Base-by-base conservation (phyloP, 1,139 yeast genomes). In the Geotrichum carabidarum region DNA sequence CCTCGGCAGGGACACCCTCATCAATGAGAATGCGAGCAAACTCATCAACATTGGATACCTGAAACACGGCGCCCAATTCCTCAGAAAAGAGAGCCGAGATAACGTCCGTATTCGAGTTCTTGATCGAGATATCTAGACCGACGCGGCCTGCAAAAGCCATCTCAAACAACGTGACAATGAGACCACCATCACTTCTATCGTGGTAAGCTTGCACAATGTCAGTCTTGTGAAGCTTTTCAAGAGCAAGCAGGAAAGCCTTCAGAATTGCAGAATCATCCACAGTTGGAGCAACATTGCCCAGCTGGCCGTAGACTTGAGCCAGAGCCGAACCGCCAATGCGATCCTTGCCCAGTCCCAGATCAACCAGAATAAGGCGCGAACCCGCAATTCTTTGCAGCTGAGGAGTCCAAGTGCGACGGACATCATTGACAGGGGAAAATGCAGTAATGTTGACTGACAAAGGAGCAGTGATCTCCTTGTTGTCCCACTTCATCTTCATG, bases 141-240 rank as follows among this genome's bases (percentile, higher is more conserved):
- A 82, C 80, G 74, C 98, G 85, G 35, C 94, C 91, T 49, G 99
- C 96, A 74, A 94, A 94, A 1, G 96, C 95, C 99, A 94, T 93
- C 74, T 94, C 99, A 44, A 86, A 74, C 49, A 87, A 75, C 8
- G 99, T 84, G 50, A 87, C 83, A 58, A 91, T 74, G 65, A 91
- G 77, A 67, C 99, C 99, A 78, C 99, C 99, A 71, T 94, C 99
- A 22, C 96, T 88, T 68, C 94, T 80, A 72, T 94, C 99, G 68
- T 94, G 99, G 74, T 94, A 94, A 8, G 98, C 89, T 65, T 84
- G 77, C 17, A 94, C 94, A 50, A 79, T 58, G 31, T 63, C 68
- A 47, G 75, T 68, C 65, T 79, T 77, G 70, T 94, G 99, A 64
- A 94, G 78, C 18, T 75, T 79, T 59, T 86, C 78, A 60, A 89